phyloP scores from a whole-genome alignment of 768 basidiomycete genomes.

The Mycena epipterygia region DNA sequence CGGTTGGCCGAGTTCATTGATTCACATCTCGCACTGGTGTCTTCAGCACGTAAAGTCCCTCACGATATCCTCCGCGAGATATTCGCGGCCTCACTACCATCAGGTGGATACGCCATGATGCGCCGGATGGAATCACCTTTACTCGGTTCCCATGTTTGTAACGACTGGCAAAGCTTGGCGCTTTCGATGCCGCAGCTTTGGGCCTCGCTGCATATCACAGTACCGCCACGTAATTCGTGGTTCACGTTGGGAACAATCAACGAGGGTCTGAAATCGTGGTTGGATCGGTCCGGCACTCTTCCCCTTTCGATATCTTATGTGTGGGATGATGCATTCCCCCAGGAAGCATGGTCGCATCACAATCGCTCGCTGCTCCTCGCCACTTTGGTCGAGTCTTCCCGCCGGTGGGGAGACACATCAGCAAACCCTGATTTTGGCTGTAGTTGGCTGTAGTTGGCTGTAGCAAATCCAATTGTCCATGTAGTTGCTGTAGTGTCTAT shows the following conservation, averaged over 20 bases:
- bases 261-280: neutral
- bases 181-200: neutral
- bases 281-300: neutral
- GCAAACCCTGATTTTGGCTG: too few species aligned
- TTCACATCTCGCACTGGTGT: neutral
- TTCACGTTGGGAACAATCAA: neutral
- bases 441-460: too few species aligned
- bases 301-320: neutral
- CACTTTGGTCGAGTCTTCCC: neutral
- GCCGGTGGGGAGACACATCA: neutral
- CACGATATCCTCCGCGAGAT: constrained; percentile 9
- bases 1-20: neutral
- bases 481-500: too few species aligned
- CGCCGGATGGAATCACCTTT: neutral
- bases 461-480: too few species aligned
- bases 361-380: neutral
- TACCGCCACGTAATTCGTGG: neutral
- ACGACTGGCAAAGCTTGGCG: neutral
- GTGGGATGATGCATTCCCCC: neutral
- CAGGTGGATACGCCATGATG: neutral
- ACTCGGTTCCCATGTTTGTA: neutral
- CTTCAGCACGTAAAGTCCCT: neutral
- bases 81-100: neutral
- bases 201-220: neutral
- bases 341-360: neutral